Conservation (phyloP, 345 rosid species). For the Boechera divaricarpa region DNA sequence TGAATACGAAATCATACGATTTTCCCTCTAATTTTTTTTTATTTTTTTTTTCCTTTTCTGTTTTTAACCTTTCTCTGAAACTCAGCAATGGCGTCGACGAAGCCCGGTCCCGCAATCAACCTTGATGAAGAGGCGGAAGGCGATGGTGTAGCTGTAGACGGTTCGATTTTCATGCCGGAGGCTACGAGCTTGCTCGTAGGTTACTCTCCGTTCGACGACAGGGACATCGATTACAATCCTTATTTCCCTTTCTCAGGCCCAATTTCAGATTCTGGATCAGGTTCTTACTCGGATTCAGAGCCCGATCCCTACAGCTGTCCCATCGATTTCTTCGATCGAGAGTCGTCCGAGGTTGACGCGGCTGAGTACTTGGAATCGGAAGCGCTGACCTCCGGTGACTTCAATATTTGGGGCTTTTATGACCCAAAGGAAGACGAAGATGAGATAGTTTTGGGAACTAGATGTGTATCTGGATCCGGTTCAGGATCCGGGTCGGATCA, state of each 20-base stretch:
- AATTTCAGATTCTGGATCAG: slow-evolving; percentile 38
- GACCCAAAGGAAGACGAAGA: slow-evolving; percentile 40
- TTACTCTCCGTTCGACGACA: slow-evolving; percentile 23
- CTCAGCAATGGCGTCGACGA: slow-evolving; percentile 48
- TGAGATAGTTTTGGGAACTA: slow-evolving; percentile 40
- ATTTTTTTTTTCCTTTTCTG: background rate
- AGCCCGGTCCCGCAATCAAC: slow-evolving; percentile 33
- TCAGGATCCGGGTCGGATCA: slow-evolving; percentile 35
- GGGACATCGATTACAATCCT: slow-evolving; percentile 43
- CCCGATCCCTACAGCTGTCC: slow-evolving; percentile 29
- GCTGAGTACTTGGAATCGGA: slow-evolving; percentile 37
- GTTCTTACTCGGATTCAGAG: slow-evolving; percentile 32
- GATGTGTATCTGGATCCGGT: slow-evolving; percentile 13
- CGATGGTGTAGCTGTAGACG: background rate
- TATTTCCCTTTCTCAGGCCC: slow-evolving; percentile 43
- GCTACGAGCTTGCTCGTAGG: slow-evolving; percentile 6
- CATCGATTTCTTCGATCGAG: slow-evolving; percentile 39
- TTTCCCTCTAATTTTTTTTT: slow-evolving; percentile 34
- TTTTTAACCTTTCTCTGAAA: slow-evolving; percentile 9
- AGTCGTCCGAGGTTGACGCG: slow-evolving; percentile 37
- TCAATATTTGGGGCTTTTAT: slow-evolving; percentile 42
- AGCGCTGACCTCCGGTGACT: slow-evolving; percentile 27
- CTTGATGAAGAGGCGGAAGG: slow-evolving; percentile 35
- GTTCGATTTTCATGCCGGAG: slow-evolving; percentile 10
- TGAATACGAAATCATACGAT: slow-evolving; percentile 24